phyloP scores from a whole-genome alignment of 495 filamentous ascomycete genomes.

The Achaetomiella virescens region DNA sequence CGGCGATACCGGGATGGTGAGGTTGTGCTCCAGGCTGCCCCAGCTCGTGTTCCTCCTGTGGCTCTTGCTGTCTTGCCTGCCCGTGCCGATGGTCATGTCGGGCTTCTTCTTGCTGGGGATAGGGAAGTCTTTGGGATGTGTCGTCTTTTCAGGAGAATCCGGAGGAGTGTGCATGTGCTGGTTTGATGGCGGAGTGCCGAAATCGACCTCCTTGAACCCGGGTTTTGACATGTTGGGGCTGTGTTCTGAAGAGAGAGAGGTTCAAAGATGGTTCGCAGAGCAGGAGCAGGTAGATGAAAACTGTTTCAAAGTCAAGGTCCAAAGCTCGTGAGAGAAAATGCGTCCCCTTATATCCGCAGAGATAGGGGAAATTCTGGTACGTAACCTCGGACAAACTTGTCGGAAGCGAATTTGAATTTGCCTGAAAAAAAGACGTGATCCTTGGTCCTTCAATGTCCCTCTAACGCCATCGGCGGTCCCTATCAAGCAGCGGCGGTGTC shows the following conservation, averaged over 20 bases:
- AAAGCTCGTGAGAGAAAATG: too few relatives aligned
- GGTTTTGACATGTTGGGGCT: constrained; percentile 44
- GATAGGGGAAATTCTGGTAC: too few relatives aligned
- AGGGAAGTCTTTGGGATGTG: constrained; percentile 2
- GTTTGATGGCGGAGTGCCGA: constrained; percentile 31
- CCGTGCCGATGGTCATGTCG: constrained; percentile 20
- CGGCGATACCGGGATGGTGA: constrained; percentile 23
- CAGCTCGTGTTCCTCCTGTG: constrained; percentile 12
- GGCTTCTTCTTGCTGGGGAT: constrained; percentile 13
- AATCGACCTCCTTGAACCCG: constrained; percentile 53
- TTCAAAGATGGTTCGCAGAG: neutral
- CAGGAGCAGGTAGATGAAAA: neutral
- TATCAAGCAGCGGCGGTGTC: neutral
- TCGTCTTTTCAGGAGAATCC: constrained; percentile 14
- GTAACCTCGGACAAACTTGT: too few relatives aligned
- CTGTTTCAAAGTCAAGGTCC: too few relatives aligned
- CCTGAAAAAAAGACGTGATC: neutral
- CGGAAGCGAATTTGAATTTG: neutral
- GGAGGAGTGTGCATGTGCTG: constrained; percentile 22
- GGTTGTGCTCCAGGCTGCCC: constrained; percentile 11
- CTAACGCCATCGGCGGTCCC: neutral
- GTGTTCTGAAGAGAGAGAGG: neutral
- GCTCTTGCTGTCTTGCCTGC: neutral
- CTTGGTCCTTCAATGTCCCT: neutral
- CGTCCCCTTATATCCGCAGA: too few relatives aligned